Conservation (phyloP, 1,284 basidiomycete genomes). For the Trametes sp. region DNA sequence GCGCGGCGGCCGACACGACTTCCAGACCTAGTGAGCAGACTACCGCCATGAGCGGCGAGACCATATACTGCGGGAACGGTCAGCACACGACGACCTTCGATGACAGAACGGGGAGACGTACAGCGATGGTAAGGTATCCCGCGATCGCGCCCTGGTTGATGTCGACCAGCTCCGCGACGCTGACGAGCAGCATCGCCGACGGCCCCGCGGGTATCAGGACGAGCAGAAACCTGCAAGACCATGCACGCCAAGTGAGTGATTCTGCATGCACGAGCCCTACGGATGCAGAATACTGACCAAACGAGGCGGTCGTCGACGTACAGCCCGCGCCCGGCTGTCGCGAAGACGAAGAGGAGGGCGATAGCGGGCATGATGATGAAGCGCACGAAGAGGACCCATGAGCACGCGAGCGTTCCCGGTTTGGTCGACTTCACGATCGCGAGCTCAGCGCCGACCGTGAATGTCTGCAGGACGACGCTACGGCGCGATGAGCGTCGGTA, state of each 20-base stretch:
- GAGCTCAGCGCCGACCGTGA: conserved; percentile 43
- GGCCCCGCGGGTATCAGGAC: conserved; percentile 42
- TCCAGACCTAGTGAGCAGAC: conserved; percentile 39
- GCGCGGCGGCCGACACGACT: conserved; percentile 32
- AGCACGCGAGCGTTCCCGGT: conserved; percentile 33
- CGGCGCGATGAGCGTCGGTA: background rate
- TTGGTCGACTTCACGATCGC: conserved; percentile 35
- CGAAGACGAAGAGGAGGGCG: conserved; percentile 39
- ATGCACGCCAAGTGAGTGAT: background rate
- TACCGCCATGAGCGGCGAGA: conserved; percentile 42
- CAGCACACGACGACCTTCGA: too few species aligned
- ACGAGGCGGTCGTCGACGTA: conserved; percentile 44
- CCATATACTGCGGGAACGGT: conserved; percentile 33
- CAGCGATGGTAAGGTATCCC: conserved; percentile 42
- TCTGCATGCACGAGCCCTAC: background rate
- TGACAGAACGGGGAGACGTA: conserved; percentile 21
- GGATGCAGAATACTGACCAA: conserved; percentile 43
- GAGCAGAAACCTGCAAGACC: conserved; percentile 39
- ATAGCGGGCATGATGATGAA: conserved; percentile 42
- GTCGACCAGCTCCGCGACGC: conserved; percentile 42
- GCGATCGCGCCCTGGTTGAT: conserved; percentile 42
- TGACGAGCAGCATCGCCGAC: conserved; percentile 44
- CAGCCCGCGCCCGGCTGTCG: conserved; percentile 39
- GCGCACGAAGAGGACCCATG: conserved; percentile 40
- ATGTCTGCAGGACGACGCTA: conserved; percentile 42